A percentile compares a stretch with the other conserved stretches of the same genome.
These are phyloP conservation scores for Ceratocystiopsis minuta DNA, from an alignment of 2,329 filamentous ascomycete species.

Conservation along the genomic window DNA sequence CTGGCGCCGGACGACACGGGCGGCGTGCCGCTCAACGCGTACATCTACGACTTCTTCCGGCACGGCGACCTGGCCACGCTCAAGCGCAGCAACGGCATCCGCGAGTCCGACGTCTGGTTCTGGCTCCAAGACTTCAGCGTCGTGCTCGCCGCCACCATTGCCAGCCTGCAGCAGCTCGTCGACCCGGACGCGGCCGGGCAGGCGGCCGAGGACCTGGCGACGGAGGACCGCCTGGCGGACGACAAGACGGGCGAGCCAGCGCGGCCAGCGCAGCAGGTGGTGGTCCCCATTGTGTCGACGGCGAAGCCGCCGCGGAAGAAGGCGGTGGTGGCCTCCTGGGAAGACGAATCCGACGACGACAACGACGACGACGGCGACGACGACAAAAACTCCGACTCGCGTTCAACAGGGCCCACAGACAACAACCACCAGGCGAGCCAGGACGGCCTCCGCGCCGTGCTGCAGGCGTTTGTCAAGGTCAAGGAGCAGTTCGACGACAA, in stretches of 20 bases:
- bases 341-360: background rate
- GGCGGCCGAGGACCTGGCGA: slow-evolving; percentile 14
- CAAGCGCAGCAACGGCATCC: slow-evolving; percentile 38
- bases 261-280: too few relatives aligned
- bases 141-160: slow-evolving; percentile 52
- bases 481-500: slow-evolving; percentile 44
- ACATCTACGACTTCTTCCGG: slow-evolving; percentile 61
- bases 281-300: slow-evolving; percentile 6
- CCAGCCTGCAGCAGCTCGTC: slow-evolving; percentile 40
- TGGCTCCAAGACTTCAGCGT: slow-evolving; percentile 40
- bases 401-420: too few relatives aligned
- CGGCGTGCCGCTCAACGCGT: slow-evolving; percentile 39
- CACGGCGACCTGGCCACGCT: slow-evolving; percentile 47
- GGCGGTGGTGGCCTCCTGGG: background rate
- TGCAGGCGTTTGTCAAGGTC: slow-evolving; percentile 38
- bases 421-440: slow-evolving; percentile 13
- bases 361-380: background rate
- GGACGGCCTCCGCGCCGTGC: slow-evolving; percentile 31
- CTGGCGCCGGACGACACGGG: slow-evolving; percentile 37
- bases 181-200: slow-evolving; percentile 20
- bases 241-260: too few relatives aligned
- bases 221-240: too few relatives aligned
- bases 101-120: slow-evolving; percentile 53
- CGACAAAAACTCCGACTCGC: background rate
- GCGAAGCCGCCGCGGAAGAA: slow-evolving; percentile 14